phyloP scores from a whole-genome alignment of 805 yeast species.

The Myxozyma vanderwaltii region DNA sequence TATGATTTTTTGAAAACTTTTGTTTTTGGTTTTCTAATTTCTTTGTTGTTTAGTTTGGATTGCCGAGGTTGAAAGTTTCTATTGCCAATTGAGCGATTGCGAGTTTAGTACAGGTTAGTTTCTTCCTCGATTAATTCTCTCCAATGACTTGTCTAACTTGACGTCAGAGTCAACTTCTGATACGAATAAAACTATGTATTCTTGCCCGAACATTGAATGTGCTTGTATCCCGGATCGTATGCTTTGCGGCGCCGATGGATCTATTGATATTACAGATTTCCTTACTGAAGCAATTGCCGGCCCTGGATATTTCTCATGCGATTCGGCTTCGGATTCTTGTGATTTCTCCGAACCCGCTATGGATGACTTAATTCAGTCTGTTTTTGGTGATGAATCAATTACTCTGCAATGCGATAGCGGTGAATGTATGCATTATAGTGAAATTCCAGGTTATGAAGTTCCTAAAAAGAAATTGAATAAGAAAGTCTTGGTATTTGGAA shows the following conservation, averaged over 20 bases:
- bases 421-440: conserved; percentile 89
- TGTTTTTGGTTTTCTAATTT: neutral
- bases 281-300: conserved; percentile 86
- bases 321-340: conserved; percentile 62
- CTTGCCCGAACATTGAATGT: conserved; percentile 78
- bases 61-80: conserved; percentile 84
- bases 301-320: conserved; percentile 90
- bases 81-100: conserved; percentile 80
- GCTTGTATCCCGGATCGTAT: conserved; percentile 88
- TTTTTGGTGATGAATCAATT: conserved; percentile 93
- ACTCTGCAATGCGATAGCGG: conserved; percentile 79
- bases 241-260: conserved; percentile 92
- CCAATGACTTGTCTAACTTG: neutral
- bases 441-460: conserved; percentile 82
- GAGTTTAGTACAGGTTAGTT: conserved; percentile 62
- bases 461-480: conserved; percentile 53
- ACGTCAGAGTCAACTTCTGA: conserved; percentile 27
- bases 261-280: conserved; percentile 88
- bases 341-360: conserved; percentile 90
- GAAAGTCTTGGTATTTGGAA: conserved; percentile 17
- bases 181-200: conserved; percentile 70
- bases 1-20: neutral
- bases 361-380: conserved; percentile 86
- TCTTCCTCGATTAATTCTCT: neutral
- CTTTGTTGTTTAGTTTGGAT: conserved; percentile 69